A percentile compares a stretch with the other conserved stretches of the same genome.
phyloP scores from a whole-genome alignment of 2,329 filamentous ascomycete species.

The Cercospora beticola region DNA sequence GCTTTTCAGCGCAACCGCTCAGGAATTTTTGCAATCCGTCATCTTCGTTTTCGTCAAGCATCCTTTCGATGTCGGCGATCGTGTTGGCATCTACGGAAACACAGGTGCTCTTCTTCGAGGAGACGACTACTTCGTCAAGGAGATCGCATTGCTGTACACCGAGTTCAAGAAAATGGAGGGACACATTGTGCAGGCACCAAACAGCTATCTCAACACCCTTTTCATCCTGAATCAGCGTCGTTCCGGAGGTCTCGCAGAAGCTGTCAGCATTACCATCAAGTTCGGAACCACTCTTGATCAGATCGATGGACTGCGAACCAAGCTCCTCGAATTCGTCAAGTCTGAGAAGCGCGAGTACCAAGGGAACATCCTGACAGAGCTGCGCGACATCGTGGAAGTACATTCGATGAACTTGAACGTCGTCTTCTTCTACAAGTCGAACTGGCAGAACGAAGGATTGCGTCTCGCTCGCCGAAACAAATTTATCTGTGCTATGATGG shows the following conservation, averaged over 20 bases:
- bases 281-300: constrained; percentile 82
- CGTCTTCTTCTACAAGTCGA: constrained; percentile 96
- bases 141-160: constrained; percentile 88
- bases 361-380: constrained; percentile 79
- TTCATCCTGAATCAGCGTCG: constrained; percentile 95
- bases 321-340: constrained; percentile 78
- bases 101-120: constrained; percentile 74
- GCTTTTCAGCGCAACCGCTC: constrained; percentile 88
- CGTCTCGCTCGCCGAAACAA: constrained; percentile 89
- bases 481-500: constrained; percentile 89
- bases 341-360: constrained; percentile 89
- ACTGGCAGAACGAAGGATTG: constrained; percentile 91
- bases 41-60: constrained; percentile 98
- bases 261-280: constrained; percentile 77
- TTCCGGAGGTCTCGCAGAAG: constrained; percentile 83
- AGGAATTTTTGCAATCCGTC: constrained; percentile 90
- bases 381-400: constrained; percentile 75
- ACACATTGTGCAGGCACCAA: constrained; percentile 91
- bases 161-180: constrained; percentile 99
- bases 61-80: constrained; percentile 92
- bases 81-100: constrained; percentile 87
- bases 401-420: constrained; percentile 87
- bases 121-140: constrained; percentile 95
- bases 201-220: constrained; percentile 81
- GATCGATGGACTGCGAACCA: constrained; percentile 76